Conservation (phyloP, 2,329 filamentous ascomycete genomes). For the Trichoderma endophyticum region DNA sequence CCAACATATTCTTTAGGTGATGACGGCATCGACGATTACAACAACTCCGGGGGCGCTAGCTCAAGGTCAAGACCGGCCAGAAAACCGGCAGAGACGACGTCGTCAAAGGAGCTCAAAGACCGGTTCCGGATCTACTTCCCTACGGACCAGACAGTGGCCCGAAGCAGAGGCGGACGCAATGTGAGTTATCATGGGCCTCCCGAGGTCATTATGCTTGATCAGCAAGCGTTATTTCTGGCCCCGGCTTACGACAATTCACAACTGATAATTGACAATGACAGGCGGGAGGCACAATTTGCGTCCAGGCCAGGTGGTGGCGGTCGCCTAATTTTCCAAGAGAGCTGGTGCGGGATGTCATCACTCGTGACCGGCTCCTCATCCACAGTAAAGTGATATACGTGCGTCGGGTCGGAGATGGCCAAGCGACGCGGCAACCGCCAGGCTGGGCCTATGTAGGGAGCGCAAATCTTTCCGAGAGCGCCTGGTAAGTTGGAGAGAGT, state of each 20-base stretch:
- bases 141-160: conserved; percentile 63
- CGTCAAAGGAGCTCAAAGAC: conserved; percentile 35
- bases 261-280: conserved; percentile 31
- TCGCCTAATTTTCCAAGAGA: conserved; percentile 65
- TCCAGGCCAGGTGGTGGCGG: conserved; percentile 71
- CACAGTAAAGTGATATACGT: conserved; percentile 77
- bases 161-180: conserved; percentile 59
- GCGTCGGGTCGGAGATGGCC: conserved; percentile 25
- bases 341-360: conserved; percentile 70
- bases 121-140: conserved; percentile 78
- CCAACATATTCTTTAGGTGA: conserved; percentile 28
- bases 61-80: conserved; percentile 28
- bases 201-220: neutral
- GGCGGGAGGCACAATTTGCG: conserved; percentile 79
- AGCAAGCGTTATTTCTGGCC: neutral
- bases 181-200: conserved; percentile 40
- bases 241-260: neutral
- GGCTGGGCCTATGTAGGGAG: conserved; percentile 87
- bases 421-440: conserved; percentile 20
- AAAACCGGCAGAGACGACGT: conserved; percentile 24
- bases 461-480: conserved; percentile 88
- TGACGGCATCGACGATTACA: conserved; percentile 45
- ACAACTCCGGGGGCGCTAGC: conserved; percentile 31
- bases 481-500: conserved; percentile 61
- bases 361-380: conserved; percentile 69